Evolutionary conservation across 148 eudicot genomes (phyloP), one percentile per base, ranked within the genome.

Genomic region (Spergularia bocconei): DNA sequence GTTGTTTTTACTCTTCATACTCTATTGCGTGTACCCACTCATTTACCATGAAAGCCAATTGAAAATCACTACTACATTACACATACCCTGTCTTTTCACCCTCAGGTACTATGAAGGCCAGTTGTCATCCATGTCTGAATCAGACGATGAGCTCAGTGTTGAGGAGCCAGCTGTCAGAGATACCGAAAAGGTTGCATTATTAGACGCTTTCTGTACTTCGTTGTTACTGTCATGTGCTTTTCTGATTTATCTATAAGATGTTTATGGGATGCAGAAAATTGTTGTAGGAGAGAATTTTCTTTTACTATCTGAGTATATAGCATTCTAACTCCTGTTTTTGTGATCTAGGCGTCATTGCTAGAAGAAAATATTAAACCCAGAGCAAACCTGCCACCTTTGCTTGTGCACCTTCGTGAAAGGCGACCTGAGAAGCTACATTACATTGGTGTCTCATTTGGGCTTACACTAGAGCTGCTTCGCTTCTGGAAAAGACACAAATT

Each of bases 401-500:
- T 95, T 51, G 88, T 82, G 69, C 92, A 86, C 85, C 90, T 89
- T 80, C 86, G 87, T 69, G 97, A 95, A 78, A 84, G 98, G 56
- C 84, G 84, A n/a, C 90, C 97, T 52, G 99, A 95, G 79, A 92
- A 85, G 84, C 90, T 95, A 55, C 96, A 92, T 78, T 95, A 92
- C 62, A 16, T 95, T 41, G 99, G 94, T 80, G 99, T 95, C 50
- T 95, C 99, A 17, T 95, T 90, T 85, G 99, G 99, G 77, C 99
- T 95, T 67, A 95, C 99, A 13, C 81, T 83, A 75, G 97, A 95
- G 75, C 92, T 95, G 17, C 90, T 95, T 78, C 90, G 92, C 54
- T 95, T 95, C 74, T 95, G 99, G 99, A 91, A 87, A 82, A 91
- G 78, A 70, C 97, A 86, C 73, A 88, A 90, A 73, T 95, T 95